Evolutionary conservation across 768 basidiomycete genomes (phyloP).

Genomic region (Panus rudis): DNA sequence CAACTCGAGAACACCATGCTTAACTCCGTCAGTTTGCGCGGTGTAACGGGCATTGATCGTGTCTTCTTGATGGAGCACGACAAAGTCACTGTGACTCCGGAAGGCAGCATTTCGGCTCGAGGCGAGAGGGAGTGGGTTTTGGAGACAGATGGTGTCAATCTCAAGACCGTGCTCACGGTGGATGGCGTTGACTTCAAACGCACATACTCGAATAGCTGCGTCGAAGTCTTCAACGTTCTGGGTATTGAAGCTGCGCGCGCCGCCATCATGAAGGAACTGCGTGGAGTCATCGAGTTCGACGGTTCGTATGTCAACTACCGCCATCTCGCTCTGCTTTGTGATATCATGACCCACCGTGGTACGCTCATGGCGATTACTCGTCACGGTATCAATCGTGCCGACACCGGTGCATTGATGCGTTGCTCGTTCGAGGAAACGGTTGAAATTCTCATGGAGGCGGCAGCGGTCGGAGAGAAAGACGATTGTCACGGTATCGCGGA

Average conservation of each 20-base stretch:
- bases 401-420: constrained; percentile 97
- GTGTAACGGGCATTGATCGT: constrained; percentile 83
- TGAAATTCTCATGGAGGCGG: constrained; percentile 98
- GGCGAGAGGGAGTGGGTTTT: constrained; percentile 89
- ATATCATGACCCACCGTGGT: constrained; percentile 97
- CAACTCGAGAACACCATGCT: constrained; percentile 96
- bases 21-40: constrained; percentile 89
- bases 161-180: constrained; percentile 91
- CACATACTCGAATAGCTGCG: constrained; percentile 96
- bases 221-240: constrained; percentile 88
- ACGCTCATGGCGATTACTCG: constrained; percentile 96
- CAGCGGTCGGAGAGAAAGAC: constrained; percentile 95
- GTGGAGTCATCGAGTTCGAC: constrained; percentile 96
- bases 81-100: constrained; percentile 54
- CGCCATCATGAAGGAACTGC: constrained; percentile 89
- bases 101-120: constrained; percentile 57
- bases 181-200: constrained; percentile 91
- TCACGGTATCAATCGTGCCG: constrained; percentile 97
- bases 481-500: constrained; percentile 99
- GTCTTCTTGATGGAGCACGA: constrained; percentile 93
- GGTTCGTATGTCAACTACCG: constrained; percentile 99
- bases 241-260: constrained; percentile 97
- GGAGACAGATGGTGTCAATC: constrained; percentile 95
- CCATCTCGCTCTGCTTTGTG: constrained; percentile 92
- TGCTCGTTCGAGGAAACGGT: constrained; percentile 99